Percentiles rank a stretch among this genome's conserved stretches.
Evolutionary conservation across 1,139 yeast species (phyloP).

Genomic region (Sugiyamaella japonica): DNA sequence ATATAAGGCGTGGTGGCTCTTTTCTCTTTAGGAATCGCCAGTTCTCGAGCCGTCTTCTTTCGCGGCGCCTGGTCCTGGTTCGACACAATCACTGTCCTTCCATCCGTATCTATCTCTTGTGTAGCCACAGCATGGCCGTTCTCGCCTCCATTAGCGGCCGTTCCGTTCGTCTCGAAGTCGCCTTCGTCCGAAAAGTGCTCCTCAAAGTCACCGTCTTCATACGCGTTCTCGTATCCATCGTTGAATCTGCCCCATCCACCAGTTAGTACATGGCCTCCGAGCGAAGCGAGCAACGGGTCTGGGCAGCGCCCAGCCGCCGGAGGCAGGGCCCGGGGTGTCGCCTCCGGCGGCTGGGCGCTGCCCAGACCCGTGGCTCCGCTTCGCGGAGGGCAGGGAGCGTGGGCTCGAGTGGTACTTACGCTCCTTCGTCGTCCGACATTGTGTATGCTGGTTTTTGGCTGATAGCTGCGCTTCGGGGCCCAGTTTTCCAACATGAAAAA

Average conservation of each 20-base stretch:
- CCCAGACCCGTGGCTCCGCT: background rate
- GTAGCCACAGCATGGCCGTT: conserved; percentile 44
- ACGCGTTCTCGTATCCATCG: conserved; percentile 72
- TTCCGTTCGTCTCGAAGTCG: conserved; percentile 50
- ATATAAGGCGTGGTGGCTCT: conserved; percentile 96
- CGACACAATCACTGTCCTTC: conserved; percentile 56
- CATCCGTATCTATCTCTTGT: conserved; percentile 68
- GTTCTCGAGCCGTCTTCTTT: conserved; percentile 70
- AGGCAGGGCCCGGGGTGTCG: background rate
- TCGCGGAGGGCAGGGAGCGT: background rate
- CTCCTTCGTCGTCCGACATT: conserved; percentile 41
- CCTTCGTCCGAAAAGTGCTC: conserved; percentile 74
- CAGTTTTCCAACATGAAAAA: conserved; percentile 9
- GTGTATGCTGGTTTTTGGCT: background rate
- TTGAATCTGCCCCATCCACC: conserved; percentile 49
- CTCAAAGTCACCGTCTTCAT: conserved; percentile 67
- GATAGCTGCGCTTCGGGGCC: background rate
- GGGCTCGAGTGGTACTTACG: conserved; percentile 27
- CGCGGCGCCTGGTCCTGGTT: conserved; percentile 64
- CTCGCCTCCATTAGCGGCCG: conserved; percentile 39
- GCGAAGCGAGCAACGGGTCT: too few species aligned
- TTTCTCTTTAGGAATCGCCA: conserved; percentile 85
- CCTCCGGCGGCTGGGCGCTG: background rate
- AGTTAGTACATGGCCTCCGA: background rate
- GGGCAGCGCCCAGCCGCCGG: too few species aligned